phyloP scores from a whole-genome alignment of 2,329 filamentous ascomycete genomes.

The Westerdykella ornata region DNA sequence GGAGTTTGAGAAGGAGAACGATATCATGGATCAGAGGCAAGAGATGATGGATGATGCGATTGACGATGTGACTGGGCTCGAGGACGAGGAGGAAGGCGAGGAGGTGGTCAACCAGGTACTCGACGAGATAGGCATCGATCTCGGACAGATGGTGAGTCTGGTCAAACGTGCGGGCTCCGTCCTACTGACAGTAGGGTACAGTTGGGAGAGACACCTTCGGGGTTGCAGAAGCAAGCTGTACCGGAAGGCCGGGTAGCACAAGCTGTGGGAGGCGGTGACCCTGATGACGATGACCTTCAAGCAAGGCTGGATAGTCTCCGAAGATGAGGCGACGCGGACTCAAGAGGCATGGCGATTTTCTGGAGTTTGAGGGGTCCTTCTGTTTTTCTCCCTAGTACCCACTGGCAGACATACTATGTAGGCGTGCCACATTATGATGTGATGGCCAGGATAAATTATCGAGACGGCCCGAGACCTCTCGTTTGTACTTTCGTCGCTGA shows the following conservation, averaged over 20 bases:
- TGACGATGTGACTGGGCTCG: constrained; percentile 88
- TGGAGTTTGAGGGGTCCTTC: too few relatives aligned
- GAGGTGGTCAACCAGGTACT: constrained; percentile 95
- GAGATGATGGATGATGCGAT: constrained; percentile 99
- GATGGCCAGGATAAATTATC: too few relatives aligned
- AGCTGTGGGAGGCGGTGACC: constrained; percentile 66
- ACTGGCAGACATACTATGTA: too few relatives aligned
- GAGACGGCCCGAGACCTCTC: too few relatives aligned
- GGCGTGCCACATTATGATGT: too few relatives aligned
- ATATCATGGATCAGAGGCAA: constrained; percentile 97
- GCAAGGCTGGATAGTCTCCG: constrained; percentile 84
- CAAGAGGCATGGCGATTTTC: neutral
- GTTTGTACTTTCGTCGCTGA: too few relatives aligned
- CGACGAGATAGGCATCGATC: constrained; percentile 92
- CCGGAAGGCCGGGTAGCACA: constrained; percentile 77
- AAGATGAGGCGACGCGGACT: constrained; percentile 34
- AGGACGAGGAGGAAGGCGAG: constrained; percentile 90
- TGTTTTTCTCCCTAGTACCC: too few relatives aligned
- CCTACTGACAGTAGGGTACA: constrained; percentile 38
- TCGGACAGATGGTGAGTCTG: constrained; percentile 71
- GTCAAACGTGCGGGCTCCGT: neutral
- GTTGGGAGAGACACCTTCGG: constrained; percentile 87
- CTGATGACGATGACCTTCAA: constrained; percentile 80
- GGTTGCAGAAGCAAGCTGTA: constrained; percentile 66
- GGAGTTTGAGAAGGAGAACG: constrained; percentile 98